Conservation (phyloP, 352 stramenopile genomes). For the Phytophthora quininea region DNA sequence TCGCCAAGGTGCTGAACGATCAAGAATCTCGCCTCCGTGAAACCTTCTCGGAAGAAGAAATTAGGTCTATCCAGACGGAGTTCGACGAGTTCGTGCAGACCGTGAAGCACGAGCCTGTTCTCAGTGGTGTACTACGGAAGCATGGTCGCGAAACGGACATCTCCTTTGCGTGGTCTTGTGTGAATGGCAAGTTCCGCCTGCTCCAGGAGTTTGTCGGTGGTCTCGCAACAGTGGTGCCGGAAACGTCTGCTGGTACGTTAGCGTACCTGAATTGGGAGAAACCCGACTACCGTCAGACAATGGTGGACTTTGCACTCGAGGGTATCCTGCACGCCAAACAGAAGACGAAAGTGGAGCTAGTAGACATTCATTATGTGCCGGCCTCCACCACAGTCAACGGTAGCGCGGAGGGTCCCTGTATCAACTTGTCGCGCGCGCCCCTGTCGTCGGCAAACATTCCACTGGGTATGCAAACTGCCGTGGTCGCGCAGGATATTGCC, state of each 20-base stretch:
- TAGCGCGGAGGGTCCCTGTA: constrained; percentile 2
- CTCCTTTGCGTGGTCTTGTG: constrained; percentile 67
- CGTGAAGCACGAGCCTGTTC: constrained; percentile 52
- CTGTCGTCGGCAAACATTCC: constrained; percentile 10
- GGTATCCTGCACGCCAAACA: constrained; percentile 72
- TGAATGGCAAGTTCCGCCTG: constrained; percentile 52
- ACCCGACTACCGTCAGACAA: constrained; percentile 61
- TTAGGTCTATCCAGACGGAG: constrained; percentile 50
- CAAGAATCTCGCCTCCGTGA: constrained; percentile 52
- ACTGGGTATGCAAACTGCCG: constrained; percentile 30
- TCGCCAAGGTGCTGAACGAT: constrained; percentile 41
- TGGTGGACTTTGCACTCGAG: constrained; percentile 68
- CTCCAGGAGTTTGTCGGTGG: constrained; percentile 68
- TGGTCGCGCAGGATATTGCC: constrained; percentile 28
- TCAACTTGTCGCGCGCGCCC: too few relatives aligned
- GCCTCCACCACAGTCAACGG: constrained; percentile 8
- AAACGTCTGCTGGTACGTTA: constrained; percentile 37
- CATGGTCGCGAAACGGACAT: constrained; percentile 63
- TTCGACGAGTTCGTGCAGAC: constrained; percentile 56
- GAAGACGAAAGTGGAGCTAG: constrained; percentile 67
- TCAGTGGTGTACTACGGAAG: constrained; percentile 61
- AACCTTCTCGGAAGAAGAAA: constrained; percentile 49
- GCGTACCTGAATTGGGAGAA: constrained; percentile 65
- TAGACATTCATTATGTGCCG: constrained; percentile 53
- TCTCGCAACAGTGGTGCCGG: constrained; percentile 50